Base-by-base conservation (phyloP, 179 eudicot species). In the Spinacia oleracea region DNA sequence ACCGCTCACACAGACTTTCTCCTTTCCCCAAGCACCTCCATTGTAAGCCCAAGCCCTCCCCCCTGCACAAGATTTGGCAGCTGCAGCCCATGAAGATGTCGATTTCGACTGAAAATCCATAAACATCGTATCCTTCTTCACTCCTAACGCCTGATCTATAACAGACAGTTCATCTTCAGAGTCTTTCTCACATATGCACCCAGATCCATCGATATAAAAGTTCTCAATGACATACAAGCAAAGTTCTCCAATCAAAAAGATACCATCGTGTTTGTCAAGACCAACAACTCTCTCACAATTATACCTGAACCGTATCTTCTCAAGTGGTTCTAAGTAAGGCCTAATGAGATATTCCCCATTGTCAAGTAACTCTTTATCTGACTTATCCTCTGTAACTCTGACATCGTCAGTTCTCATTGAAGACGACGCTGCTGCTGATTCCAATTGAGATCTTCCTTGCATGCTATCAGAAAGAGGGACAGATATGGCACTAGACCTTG, bases 21-120 rank as follows among this genome's bases (percentile, higher is more conserved):
- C 99, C 85, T 94, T 94, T 72, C 98, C 99, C 99, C 99, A 96
- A 50, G 98, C 99, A 80, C 99, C 98, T 77, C 99, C 98, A 86
- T 83, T 92, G 78, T 91, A 94, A 9, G 97, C 98, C 99, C 99
- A 96, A 75, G 99, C 97, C 88, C 97, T 90, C 74, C 97, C 97
- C 51, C 98, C 99, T 68, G 83, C 76, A 68, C 82, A 86, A 10
- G 90, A 81, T 76, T 91, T 91, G 58, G 74, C 83, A 42, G 92
- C 75, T 43, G 81, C 90, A 86, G 84, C 84, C 92, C 92, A 88
- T 42, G 98, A 92, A 78, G 92, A 92, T 82, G 89, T 91, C 68
- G 97, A 92, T 86, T 94, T 96, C 80, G 95, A 89, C 75, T 96
- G 90, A 38, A 95, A 91, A 78, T 94, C 99, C 85, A 88, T 81